Evolutionary conservation across 495 filamentous ascomycete species (phyloP).

Genomic region (Aspergillus steynii): DNA sequence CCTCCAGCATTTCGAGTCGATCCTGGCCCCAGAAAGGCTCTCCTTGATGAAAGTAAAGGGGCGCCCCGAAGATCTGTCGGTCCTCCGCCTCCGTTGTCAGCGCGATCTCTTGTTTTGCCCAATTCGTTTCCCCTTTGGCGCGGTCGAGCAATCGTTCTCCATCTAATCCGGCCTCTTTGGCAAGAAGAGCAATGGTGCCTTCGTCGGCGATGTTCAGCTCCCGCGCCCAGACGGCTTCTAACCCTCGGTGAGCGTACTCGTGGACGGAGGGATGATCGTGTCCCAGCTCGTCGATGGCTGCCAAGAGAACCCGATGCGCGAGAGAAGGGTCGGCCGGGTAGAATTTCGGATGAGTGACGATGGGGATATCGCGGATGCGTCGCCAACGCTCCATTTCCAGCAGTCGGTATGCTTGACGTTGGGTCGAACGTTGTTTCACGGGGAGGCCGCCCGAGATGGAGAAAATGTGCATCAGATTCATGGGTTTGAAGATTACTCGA

Average conservation of each 20-base stretch:
- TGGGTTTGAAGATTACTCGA: background rate
- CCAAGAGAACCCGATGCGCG: slow-evolving; percentile 19
- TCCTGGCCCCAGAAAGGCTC: background rate
- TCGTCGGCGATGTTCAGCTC: background rate
- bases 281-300: slow-evolving; percentile 14
- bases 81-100: background rate
- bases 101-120: background rate
- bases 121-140: background rate
- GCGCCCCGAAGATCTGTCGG: background rate
- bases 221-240: slow-evolving; percentile 15
- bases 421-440: slow-evolving; percentile 7
- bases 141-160: background rate
- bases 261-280: slow-evolving; percentile 6
- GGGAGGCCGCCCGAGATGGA: background rate
- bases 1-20: background rate
- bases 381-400: slow-evolving; percentile 22
- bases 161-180: background rate
- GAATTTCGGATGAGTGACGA: slow-evolving; percentile 19
- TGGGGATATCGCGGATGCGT: slow-evolving; percentile 16
- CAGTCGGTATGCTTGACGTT: slow-evolving; percentile 13
- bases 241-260: slow-evolving; percentile 4
- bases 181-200: background rate
- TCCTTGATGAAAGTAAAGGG: background rate
- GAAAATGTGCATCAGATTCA: background rate
- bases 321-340: slow-evolving; percentile 23